Percentiles rank a stretch among this genome's conserved stretches.
phyloP scores from a whole-genome alignment of 306 rosid species.

The Bauhinia variegata region DNA sequence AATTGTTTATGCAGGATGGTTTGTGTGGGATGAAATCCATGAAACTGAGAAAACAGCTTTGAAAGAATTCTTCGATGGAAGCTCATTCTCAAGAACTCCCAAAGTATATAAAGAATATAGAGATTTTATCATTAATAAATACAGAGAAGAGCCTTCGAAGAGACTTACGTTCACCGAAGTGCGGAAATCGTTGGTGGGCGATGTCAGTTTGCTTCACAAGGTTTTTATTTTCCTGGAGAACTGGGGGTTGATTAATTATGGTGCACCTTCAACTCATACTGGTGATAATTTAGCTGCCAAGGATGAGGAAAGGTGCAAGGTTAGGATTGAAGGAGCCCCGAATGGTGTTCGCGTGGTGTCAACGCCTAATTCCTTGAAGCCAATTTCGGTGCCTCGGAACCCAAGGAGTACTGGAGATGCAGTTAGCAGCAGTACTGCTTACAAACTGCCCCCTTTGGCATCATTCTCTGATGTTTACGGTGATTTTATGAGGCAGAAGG shows the following conservation, averaged over 20 bases:
- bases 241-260: constrained; percentile 85
- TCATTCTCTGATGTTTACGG: constrained; percentile 70
- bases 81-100: constrained; percentile 73
- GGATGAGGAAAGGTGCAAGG: constrained; percentile 41
- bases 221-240: constrained; percentile 69
- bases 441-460: constrained; percentile 65
- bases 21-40: constrained; percentile 90
- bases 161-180: constrained; percentile 70
- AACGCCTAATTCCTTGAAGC: constrained; percentile 73
- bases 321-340: constrained; percentile 78
- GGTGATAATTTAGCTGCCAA: constrained; percentile 33
- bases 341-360: constrained; percentile 83
- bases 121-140: constrained; percentile 79
- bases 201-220: constrained; percentile 72
- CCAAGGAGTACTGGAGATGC: constrained; percentile 31
- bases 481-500: constrained; percentile 51
- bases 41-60: constrained; percentile 64
- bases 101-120: constrained; percentile 82
- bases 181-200: constrained; percentile 83
- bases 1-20: constrained; percentile 75
- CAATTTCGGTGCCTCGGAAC: constrained; percentile 45
- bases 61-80: constrained; percentile 78
- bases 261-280: constrained; percentile 37
- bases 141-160: constrained; percentile 78
- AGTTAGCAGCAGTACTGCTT: constrained; percentile 28